These are phyloP conservation scores for Prosopis cineraria DNA, from an alignment of 306 rosid species.

Conservation along the genomic window DNA sequence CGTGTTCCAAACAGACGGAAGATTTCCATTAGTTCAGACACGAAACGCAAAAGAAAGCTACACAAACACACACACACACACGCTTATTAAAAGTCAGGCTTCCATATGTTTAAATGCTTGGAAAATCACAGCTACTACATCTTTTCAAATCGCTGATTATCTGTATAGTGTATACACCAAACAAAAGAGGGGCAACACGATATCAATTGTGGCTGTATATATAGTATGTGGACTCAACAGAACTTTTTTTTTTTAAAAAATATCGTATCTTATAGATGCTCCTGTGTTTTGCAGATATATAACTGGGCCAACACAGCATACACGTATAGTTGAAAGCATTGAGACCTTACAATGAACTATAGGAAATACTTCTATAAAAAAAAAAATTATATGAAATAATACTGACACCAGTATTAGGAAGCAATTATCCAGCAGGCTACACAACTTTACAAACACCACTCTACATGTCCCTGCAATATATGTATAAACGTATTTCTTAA, in stretches of 20 bases:
- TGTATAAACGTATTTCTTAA: not conserved
- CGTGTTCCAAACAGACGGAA: too few species aligned
- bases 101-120: not conserved
- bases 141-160: not conserved
- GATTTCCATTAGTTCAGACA: slow-evolving; percentile 21
- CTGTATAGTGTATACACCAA: not conserved
- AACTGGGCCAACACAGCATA: not conserved
- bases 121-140: not conserved
- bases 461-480: too few species aligned
- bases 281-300: not conserved
- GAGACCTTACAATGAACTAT: slow-evolving; percentile 22
- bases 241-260: not conserved
- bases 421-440: slow-evolving; percentile 11
- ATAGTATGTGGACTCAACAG: not conserved
- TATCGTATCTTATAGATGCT: not conserved
- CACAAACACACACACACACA: too few species aligned
- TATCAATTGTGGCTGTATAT: not conserved
- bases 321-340: not conserved
- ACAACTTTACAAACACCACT: not conserved
- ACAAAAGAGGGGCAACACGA: not conserved
- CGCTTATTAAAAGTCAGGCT: not conserved
- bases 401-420: slow-evolving; percentile 31
- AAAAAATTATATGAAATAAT: too few species aligned
- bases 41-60: slow-evolving; percentile 30
- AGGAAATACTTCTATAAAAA: too few species aligned